Percentiles rank a stretch among this genome's conserved stretches.
Evolutionary conservation across 108 stramenopile genomes (phyloP).

Genomic region (Licmophora abbreviata): DNA sequence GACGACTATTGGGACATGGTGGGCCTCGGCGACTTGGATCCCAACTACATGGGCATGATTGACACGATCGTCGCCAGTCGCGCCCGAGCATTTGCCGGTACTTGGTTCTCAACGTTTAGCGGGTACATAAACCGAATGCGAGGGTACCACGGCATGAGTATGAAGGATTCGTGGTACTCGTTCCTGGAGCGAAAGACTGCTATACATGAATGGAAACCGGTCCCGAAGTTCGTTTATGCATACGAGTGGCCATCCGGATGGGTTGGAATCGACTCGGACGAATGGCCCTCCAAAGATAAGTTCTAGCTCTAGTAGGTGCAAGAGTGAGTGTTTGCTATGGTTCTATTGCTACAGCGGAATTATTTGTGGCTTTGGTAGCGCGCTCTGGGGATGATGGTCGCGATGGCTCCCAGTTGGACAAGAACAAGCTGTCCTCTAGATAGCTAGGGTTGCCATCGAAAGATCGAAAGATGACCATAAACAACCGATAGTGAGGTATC

Average conservation of each 20-base stretch:
- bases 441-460: no score
- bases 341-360: no score
- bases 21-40: conserved; percentile 55
- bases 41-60: conserved; percentile 89
- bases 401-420: no score
- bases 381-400: no score
- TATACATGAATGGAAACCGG: conserved; percentile 42
- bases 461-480: no score
- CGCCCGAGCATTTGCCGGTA: conserved; percentile 83
- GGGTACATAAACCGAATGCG: conserved; percentile 88
- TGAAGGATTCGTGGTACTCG: conserved; percentile 57
- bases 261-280: conserved; percentile 71
- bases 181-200: conserved; percentile 49
- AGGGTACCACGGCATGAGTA: conserved; percentile 70
- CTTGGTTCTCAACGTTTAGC: conserved; percentile 89
- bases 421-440: no score
- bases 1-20: conserved; percentile 66
- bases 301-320: no score
- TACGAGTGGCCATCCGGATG: conserved; percentile 69
- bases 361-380: no score
- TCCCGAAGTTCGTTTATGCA: conserved; percentile 28
- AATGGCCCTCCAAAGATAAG: conserved; percentile 32
- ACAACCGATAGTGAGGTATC: no score
- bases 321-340: no score
- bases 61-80: conserved; percentile 86